A percentile compares a stretch with the other conserved stretches of the same genome.
These are phyloP conservation scores for Dendrobium huoshanense DNA, from an alignment of 106 monocot species.

Conservation along the genomic window DNA sequence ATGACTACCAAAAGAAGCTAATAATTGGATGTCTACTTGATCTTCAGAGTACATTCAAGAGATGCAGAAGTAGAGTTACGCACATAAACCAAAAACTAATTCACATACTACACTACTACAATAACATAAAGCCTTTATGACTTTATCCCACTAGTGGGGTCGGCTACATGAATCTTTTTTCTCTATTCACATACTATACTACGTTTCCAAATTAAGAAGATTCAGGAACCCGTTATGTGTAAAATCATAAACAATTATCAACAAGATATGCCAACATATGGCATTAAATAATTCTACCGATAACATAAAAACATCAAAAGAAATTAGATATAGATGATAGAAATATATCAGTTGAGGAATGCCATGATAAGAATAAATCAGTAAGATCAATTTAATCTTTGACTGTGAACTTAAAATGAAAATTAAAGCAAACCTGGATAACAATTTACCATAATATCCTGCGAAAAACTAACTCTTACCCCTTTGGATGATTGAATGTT, in stretches of 20 bases:
- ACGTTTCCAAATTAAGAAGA: background rate
- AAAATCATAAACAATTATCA: background rate
- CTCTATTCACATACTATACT: background rate
- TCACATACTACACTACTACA: background rate
- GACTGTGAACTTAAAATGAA: background rate
- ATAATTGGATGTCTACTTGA: background rate
- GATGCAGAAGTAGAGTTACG: background rate
- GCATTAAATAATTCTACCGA: background rate
- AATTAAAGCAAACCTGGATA: background rate
- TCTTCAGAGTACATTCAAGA: background rate
- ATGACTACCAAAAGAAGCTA: background rate
- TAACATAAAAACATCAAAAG: background rate
- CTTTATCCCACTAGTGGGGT: too few species aligned
- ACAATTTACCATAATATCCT: background rate
- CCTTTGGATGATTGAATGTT: slow-evolving; percentile 28
- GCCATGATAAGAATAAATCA: background rate
- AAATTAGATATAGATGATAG: background rate
- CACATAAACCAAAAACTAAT: background rate
- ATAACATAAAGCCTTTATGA: background rate
- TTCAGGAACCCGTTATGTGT: background rate
- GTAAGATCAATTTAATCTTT: background rate
- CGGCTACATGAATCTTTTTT: too few species aligned
- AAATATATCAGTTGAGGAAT: background rate
- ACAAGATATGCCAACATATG: background rate
- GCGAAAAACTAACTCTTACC: slow-evolving; percentile 19